These are phyloP conservation scores for Sugiyamaella valdiviana DNA, from an alignment of 805 yeast genomes.

Conservation along the genomic window DNA sequence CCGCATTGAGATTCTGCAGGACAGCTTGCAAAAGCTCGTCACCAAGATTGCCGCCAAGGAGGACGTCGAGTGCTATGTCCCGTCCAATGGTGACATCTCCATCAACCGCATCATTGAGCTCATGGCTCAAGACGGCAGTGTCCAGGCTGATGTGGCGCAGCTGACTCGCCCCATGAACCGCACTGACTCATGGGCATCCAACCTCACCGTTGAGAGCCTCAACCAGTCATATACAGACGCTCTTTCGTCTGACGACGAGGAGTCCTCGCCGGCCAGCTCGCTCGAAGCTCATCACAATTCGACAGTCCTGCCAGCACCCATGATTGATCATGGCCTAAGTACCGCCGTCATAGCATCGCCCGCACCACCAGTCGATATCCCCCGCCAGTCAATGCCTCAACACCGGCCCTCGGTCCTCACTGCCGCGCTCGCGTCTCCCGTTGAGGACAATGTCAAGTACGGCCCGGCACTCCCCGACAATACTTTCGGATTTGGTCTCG, in stretches of 20 bases:
- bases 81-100: conserved; percentile 17
- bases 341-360: no score
- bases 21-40: conserved; percentile 40
- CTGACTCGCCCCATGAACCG: not conserved
- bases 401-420: no score
- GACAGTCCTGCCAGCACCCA: no score
- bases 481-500: conserved; percentile 1
- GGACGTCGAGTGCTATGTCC: conserved; percentile 18
- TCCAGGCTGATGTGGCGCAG: not conserved
- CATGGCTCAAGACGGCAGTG: conserved; percentile 9
- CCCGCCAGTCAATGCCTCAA: no score
- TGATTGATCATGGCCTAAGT: no score
- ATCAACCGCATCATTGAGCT: conserved; percentile 22
- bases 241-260: not conserved
- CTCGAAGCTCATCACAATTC: no score
- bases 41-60: conserved; percentile 18
- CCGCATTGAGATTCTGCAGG: conserved; percentile 46
- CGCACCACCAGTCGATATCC: no score
- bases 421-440: not conserved
- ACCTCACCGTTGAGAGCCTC: not conserved
- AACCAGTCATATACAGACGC: not conserved
- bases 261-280: not conserved
- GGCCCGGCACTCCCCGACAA: not conserved
- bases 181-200: not conserved
- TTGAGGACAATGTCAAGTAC: not conserved